Base-by-base conservation (phyloP, 1,284 basidiomycete species). In the Sparassis latifolia region DNA sequence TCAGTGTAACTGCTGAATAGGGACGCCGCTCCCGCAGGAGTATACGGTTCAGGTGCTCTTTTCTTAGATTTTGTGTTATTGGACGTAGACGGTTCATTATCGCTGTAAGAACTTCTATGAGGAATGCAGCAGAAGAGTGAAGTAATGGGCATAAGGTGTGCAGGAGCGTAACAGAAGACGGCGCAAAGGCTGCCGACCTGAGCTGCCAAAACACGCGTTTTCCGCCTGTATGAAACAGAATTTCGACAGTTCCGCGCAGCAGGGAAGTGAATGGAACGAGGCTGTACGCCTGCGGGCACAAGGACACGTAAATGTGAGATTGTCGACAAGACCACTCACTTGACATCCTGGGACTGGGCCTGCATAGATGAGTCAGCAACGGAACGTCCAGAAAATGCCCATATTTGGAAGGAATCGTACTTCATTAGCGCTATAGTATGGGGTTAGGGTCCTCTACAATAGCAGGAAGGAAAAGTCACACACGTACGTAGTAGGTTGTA, bases 1-100 rank as follows among this genome's bases (percentile, higher is more conserved):
- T 89, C 86, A 20, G 78, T 77, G 59, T 87, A 89, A 2, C 60
- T 65, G 47, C 67, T 67, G 69, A 89, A 90, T n/a, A 89, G 71
- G 0, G 66, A 65, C 35, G 71, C 66, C 6, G 82, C 76, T 45
- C 71, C 71, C 44, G 73, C 68, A 20, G 72, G 62, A 28, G 71
- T 74, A 65, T 84, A 87, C 5, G 75, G 67, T 55, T 78, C 73
- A 41, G 54, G 41, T 56, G 56, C 58, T 64, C 66, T 27, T 33
- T 49, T 28, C 9, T 49, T 47, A 3, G 59, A 37, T 29, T 57
- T 52, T 33, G 44, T 20, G 3, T 33, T 30, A 6, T 53, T 56
- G 20, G 49, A 40, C 2, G 40, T 33, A 10, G 48, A 30, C 4
- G 49, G 39, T 12, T 48, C 50, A 12, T 47, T 49, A 28, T 51